Conservation (phyloP, 768 basidiomycete genomes). For the Suillus paluster region DNA sequence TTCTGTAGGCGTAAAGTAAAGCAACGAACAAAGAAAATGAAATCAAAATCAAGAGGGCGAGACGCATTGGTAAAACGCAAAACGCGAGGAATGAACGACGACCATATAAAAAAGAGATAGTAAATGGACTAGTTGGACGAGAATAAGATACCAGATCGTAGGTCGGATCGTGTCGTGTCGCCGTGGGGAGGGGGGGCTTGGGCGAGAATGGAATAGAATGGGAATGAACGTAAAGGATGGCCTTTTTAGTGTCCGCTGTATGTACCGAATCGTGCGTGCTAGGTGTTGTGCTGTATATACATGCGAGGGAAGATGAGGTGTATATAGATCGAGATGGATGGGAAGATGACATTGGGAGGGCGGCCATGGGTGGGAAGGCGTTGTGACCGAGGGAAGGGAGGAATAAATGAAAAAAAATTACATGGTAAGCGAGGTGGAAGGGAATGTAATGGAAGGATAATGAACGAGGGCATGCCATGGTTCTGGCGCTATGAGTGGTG, state of each 20-base stretch:
- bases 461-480: slow-evolving; percentile 4
- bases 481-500: background rate
- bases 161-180: background rate
- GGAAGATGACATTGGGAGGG: background rate
- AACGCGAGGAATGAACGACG: background rate
- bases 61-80: no score
- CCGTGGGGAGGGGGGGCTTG: background rate
- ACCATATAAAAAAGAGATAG: slow-evolving; percentile 5
- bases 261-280: slow-evolving; percentile 7
- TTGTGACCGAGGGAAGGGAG: background rate
- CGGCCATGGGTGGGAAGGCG: background rate
- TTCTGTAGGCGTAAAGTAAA: background rate
- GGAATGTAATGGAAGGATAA: background rate
- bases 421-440: background rate
- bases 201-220: background rate
- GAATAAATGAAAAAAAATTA: background rate
- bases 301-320: slow-evolving; percentile 8
- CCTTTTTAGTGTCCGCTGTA: slow-evolving; percentile 5
- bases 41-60: background rate
- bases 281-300: slow-evolving; percentile 10
- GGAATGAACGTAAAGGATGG: slow-evolving; percentile 1
- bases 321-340: slow-evolving; percentile 5
- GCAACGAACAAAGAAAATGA: background rate
- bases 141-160: background rate
- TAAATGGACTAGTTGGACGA: background rate